Evolutionary conservation across 2,329 filamentous ascomycete species (phyloP).

Genomic region (Aspergillus hortae): DNA sequence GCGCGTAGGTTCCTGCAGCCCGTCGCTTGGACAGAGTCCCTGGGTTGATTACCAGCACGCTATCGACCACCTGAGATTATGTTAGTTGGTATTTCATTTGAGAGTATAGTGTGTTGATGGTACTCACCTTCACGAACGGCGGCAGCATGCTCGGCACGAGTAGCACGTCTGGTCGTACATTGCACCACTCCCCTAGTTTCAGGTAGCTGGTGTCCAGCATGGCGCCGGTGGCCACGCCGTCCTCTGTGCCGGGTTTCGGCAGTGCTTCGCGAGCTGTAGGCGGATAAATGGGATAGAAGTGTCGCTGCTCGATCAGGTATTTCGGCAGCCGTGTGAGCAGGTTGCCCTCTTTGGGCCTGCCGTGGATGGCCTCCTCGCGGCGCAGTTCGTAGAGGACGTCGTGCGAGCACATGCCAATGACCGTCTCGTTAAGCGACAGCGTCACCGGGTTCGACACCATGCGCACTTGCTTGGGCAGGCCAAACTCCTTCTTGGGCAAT

Average conservation of each 20-base stretch:
- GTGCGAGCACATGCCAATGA: slow-evolving; percentile 76
- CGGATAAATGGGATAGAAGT: slow-evolving; percentile 88
- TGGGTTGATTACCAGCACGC: slow-evolving; percentile 85
- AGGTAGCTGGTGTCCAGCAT: slow-evolving; percentile 80
- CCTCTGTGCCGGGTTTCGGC: slow-evolving; percentile 60
- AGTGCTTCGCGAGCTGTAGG: slow-evolving; percentile 66
- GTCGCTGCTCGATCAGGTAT: slow-evolving; percentile 82
- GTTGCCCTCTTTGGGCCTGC: slow-evolving; percentile 55
- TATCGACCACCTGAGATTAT: slow-evolving; percentile 73
- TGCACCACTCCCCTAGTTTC: slow-evolving; percentile 87
- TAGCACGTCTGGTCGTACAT: slow-evolving; percentile 78
- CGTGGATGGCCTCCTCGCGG: slow-evolving; percentile 65
- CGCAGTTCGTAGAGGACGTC: slow-evolving; percentile 80
- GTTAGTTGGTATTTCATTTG: background rate
- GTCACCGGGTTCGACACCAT: slow-evolving; percentile 90
- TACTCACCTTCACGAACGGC: slow-evolving; percentile 78
- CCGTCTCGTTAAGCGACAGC: slow-evolving; percentile 79
- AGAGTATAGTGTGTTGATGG: background rate
- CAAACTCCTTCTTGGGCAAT: slow-evolving; percentile 67
- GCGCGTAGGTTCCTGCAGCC: slow-evolving; percentile 80
- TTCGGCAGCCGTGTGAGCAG: slow-evolving; percentile 68
- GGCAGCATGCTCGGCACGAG: slow-evolving; percentile 78
- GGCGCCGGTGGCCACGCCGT: slow-evolving; percentile 65
- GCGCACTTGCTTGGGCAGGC: slow-evolving; percentile 70
- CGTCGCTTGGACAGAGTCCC: slow-evolving; percentile 80